phyloP scores from a whole-genome alignment of 306 rosid genomes.

The Crotalaria pallida region DNA sequence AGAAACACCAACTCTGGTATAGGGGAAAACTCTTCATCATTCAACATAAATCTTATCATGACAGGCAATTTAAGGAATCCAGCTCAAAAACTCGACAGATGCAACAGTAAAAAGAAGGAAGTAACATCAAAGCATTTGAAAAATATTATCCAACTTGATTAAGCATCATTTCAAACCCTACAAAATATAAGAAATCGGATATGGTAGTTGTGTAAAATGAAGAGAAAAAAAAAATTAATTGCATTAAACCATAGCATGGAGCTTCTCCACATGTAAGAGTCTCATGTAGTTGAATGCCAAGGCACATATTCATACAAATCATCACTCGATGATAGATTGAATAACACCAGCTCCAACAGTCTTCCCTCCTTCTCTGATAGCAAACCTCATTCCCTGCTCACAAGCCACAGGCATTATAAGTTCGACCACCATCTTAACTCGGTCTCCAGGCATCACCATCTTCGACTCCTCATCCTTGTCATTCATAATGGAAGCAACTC shows the following conservation, averaged over 20 bases:
- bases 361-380: constrained; percentile 90
- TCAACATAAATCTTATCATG: background rate
- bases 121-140: constrained; percentile 23
- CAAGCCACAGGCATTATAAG: constrained; percentile 75
- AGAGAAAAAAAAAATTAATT: background rate
- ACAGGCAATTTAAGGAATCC: background rate
- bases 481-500: constrained; percentile 60
- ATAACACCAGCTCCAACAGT: constrained; percentile 94
- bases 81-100: background rate
- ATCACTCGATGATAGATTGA: constrained; percentile 64
- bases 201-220: constrained; percentile 23
- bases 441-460: constrained; percentile 94
- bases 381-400: constrained; percentile 92
- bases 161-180: constrained; percentile 35
- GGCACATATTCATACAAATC: constrained; percentile 1
- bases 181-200: constrained; percentile 52
- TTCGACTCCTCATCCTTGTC: constrained; percentile 85
- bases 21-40: background rate
- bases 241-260: constrained; percentile 30
- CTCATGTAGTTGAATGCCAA: constrained; percentile 2
- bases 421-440: constrained; percentile 80
- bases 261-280: constrained; percentile 29
- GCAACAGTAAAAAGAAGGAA: background rate
- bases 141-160: constrained; percentile 29
- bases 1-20: background rate